These are phyloP conservation scores for Globisporangium perplexum DNA, from an alignment of 352 stramenopile genomes.

Conservation along the genomic window DNA sequence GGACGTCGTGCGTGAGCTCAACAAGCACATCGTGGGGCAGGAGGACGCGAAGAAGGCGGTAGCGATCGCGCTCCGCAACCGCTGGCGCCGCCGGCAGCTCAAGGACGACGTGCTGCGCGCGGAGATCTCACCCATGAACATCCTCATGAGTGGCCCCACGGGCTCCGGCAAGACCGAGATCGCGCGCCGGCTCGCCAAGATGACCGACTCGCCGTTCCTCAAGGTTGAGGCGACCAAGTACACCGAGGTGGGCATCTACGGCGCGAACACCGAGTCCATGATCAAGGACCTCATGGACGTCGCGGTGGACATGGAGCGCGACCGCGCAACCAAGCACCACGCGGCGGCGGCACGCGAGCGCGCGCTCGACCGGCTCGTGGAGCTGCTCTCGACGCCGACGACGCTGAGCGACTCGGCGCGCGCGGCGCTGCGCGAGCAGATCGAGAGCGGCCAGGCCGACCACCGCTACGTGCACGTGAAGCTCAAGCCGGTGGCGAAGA, in stretches of 20 bases:
- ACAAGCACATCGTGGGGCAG: slow-evolving; percentile 97
- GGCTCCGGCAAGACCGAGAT: slow-evolving; percentile 99
- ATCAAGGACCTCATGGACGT: slow-evolving; percentile 98
- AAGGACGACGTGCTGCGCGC: slow-evolving; percentile 68
- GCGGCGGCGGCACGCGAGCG: slow-evolving; percentile 78
- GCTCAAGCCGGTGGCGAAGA: slow-evolving; percentile 41
- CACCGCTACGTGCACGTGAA: slow-evolving; percentile 45
- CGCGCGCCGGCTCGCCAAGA: slow-evolving; percentile 94
- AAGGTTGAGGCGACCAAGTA: slow-evolving; percentile 99
- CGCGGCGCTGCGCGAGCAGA: slow-evolving; percentile 50
- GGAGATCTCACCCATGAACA: slow-evolving; percentile 98
- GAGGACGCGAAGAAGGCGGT: slow-evolving; percentile 96
- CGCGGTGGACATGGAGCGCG: slow-evolving; percentile 88
- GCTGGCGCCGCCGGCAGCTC: slow-evolving; percentile 95
- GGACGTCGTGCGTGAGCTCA: slow-evolving; percentile 91
- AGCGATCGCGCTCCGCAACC: slow-evolving; percentile 97
- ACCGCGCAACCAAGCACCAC: slow-evolving; percentile 71
- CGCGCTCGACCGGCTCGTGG: slow-evolving; percentile 91
- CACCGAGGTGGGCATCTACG: slow-evolving; percentile 99
- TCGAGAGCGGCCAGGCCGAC: slow-evolving; percentile 46
- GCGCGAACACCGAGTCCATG: slow-evolving; percentile 97
- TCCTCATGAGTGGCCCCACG: slow-evolving; percentile 99
- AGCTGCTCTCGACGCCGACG: slow-evolving; percentile 36
- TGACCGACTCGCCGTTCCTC: slow-evolving; percentile 97
- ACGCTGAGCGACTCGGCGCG: slow-evolving; percentile 36